Base-by-base conservation (phyloP, 1,284 basidiomycete species). In the Vanrija sp. region DNA sequence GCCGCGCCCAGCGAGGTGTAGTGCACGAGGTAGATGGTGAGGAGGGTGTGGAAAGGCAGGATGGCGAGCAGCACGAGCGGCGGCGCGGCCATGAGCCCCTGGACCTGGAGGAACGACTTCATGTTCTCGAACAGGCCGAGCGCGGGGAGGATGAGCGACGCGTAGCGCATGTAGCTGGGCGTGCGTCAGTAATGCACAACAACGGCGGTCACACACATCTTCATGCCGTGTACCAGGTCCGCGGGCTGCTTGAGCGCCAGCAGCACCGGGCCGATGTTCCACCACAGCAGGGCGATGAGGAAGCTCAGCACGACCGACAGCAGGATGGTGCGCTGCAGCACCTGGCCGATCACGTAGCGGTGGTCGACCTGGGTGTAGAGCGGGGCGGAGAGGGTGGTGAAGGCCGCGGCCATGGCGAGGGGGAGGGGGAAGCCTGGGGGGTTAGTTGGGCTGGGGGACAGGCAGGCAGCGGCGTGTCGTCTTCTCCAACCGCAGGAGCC, bases 351-450 rank as follows among this genome's bases (percentile, higher is more conserved):
- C 43, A 71, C 63, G 18, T 58, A 53, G 14, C 62, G 47, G 12
- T 56, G 46, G 18, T 65, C 57, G 12, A 51, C 39, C 38, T 64
- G 55, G 9, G 65, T 51, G 50, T 62, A 73, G 23, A 65, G 47
- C 10, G 69, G 65, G 6, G 71, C 71, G 6, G 71, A 69, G 18
- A 71, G 55, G 0, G 71, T 71, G 23, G 69, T 72, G 51, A 73
- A 62, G 0, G 71, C 71, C 1, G 69, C 68, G 0, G 68, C 69
- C 14, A 71, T 61, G 6, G 69, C 67, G 16, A 73, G 59, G 21
- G 60, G 54, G 23, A 64, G 55, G 25, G 62, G 62, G 42, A 53
- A 64, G 52, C 62, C 62, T 62, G 52, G 10, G 23, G 10, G 9
- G 43, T 48, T 29, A 47, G 46, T 38, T 12, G 15, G 43, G 16